Base-by-base conservation (phyloP, 768 basidiomycete species). In the Auricularia cornea region DNA sequence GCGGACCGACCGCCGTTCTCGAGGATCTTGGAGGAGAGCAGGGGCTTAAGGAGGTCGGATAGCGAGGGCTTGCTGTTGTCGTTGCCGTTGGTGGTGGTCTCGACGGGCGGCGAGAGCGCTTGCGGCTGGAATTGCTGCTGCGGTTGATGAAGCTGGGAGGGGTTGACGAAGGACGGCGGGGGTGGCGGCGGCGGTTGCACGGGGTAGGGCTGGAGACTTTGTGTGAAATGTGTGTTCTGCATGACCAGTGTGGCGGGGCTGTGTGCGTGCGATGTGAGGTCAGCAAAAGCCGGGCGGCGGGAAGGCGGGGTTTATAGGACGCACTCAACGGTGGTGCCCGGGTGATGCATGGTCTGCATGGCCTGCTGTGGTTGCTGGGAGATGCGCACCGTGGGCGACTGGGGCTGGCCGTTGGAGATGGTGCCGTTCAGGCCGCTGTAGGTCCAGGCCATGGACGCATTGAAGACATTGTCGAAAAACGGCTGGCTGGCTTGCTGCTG, bases 211-310 rank as follows among this genome's bases (percentile, higher is more conserved):
- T n/a, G n/a, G n/a, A n/a, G n/a, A n/a, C n/a, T n/a, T n/a, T n/a
- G n/a, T n/a, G n/a, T n/a, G 89, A 2, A 84, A 38, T 89, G 81
- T 3, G 86, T 89, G 66, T 84, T 77, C 70, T 87, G 87, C n/a
- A 83, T 81, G 28, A 85, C 84, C 66, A 88, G 70, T 65, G 81
- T n/a, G n/a, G n/a, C 77, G 16, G 87, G 87, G 67, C 87, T 89
- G 68, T 40, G 23, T 32, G 8, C 28, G 51, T 28, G 30, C n/a
- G 48, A 23, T 8, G 51, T 54, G 12, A 60, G 51, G 23, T 60
- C 26, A 54, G 59, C 26, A 60, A 12, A 59, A 57, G 54, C 38
- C 28, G 35, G 54, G 48, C 18, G 14, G 44, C 29, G 26, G 41
- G 32, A 33, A 57, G 48, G 57, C 16, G 52, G 60, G 62, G 64